Evolutionary conservation across 2,329 filamentous ascomycete genomes (phyloP).

Genomic region (Fusarium illudens): DNA sequence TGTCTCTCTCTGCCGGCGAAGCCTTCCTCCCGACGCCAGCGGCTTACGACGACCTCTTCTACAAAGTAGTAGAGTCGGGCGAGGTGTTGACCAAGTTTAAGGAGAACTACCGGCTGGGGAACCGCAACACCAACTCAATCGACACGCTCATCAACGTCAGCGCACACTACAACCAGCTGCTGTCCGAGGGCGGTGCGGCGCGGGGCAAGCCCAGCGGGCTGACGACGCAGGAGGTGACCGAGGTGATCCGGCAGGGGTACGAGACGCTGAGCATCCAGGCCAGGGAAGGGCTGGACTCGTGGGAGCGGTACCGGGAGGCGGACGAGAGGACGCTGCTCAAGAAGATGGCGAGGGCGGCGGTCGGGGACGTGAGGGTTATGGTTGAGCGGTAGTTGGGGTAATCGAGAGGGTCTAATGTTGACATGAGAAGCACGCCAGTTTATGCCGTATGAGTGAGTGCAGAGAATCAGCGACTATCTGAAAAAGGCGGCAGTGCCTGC

Average conservation of each 20-base stretch:
- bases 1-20: conserved; percentile 87
- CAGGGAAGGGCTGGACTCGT: conserved; percentile 84
- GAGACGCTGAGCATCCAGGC: conserved; percentile 93
- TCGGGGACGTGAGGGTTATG: conserved; percentile 66
- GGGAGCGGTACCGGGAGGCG: conserved; percentile 86
- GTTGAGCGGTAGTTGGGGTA: conserved; percentile 50
- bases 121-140: conserved; percentile 73
- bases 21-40: conserved; percentile 87
- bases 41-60: conserved; percentile 96
- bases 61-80: conserved; percentile 94
- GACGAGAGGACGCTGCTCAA: conserved; percentile 87
- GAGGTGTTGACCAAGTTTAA: conserved; percentile 85
- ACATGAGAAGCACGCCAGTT: neutral
- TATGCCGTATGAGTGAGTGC: neutral
- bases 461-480: neutral
- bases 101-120: conserved; percentile 72
- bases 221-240: conserved; percentile 83
- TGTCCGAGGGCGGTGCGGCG: conserved; percentile 62
- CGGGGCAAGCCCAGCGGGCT: conserved; percentile 69
- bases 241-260: conserved; percentile 95
- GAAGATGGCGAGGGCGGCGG: conserved; percentile 82
- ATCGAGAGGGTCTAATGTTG: conserved; percentile 4
- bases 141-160: conserved; percentile 84
- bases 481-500: neutral
- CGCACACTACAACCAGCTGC: conserved; percentile 85